Evolutionary conservation across 306 rosid species (phyloP), one percentile per base, ranked within the genome.

Genomic region (Macrotyloma uniflorum): DNA sequence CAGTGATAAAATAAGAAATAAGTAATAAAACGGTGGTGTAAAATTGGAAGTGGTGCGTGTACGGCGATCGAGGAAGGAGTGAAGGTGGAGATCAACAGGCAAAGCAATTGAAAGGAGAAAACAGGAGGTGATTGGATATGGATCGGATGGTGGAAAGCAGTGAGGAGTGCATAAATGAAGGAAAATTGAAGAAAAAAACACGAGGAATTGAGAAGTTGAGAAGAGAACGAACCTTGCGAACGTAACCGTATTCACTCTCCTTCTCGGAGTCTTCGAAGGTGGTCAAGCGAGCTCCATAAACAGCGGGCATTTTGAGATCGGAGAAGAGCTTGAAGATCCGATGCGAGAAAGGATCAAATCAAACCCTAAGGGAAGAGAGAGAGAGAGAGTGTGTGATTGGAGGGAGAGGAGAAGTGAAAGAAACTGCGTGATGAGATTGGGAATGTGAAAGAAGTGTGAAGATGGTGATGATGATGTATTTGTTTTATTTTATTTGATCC

Each of bases 161-260:
- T 3, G 43, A 38, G 43, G 43, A 38, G 11, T 38, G 11, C 13
- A 0, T 38, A 9, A 38, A 38, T 0, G 5, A 40, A 40, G 46
- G 46, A 8, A 40, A 38, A 8, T 38, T 12, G 14, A 40, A 13
- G 16, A 42, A 3, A 12, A 42, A 12, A 42, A 13, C 1, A 16
- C 15, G 15, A 42, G 14, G 47, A 42, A 42, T 42, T 12, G 47
- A 42, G 45, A 58, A 49, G 46, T 58, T 19, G 53, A 7, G 76
- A 82, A 26, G n/a, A 36, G 70, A 46, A 9, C 24, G 53, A 20
- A 93, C 99, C 99, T 96, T 96, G 45, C 99, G 99, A 78, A 96
- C 96, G 64, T 96, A 96, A 53, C 99, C 99, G 78, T 91, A 96
- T 87, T 96, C 99, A 67, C 99, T 96, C 87, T 96, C 99, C 94